Conservation (phyloP, 2,329 filamentous ascomycete species). For the Venturia asperata region DNA sequence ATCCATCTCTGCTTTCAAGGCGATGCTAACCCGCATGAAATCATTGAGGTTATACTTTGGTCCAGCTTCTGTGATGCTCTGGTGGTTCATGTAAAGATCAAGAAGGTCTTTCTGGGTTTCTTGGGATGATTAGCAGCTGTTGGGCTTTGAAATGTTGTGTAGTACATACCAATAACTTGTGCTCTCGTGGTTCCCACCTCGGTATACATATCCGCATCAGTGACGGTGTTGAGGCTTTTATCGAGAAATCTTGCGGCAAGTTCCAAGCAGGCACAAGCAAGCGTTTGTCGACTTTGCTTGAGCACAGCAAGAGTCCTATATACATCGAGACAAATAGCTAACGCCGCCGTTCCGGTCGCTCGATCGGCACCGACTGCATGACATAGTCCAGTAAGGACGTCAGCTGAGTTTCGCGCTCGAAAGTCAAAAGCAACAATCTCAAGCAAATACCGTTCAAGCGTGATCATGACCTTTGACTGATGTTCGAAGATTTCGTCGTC, state of each 20-base stretch:
- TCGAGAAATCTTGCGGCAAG: constrained; percentile 61
- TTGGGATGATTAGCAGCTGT: constrained; percentile 41
- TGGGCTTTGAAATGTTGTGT: background rate
- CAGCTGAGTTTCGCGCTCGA: constrained; percentile 48
- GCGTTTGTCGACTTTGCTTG: constrained; percentile 79
- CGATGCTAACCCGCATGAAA: constrained; percentile 81
- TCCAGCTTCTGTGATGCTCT: constrained; percentile 66
- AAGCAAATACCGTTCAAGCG: constrained; percentile 84
- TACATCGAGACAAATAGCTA: constrained; percentile 77
- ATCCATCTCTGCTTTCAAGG: constrained; percentile 41
- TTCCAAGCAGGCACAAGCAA: constrained; percentile 76
- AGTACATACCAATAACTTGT: constrained; percentile 38
- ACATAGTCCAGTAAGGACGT: constrained; percentile 30
- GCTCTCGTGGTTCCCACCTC: constrained; percentile 28
- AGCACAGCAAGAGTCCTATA: constrained; percentile 90
- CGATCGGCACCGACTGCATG: constrained; percentile 20
- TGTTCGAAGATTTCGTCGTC: constrained; percentile 71
- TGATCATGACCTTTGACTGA: constrained; percentile 73
- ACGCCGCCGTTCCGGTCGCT: constrained; percentile 59
- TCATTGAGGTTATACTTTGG: constrained; percentile 63
- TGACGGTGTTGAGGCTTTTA: constrained; percentile 33
- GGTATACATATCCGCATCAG: constrained; percentile 13
- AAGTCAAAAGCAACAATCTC: constrained; percentile 94
- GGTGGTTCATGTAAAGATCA: constrained; percentile 85
- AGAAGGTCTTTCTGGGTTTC: constrained; percentile 87